These are phyloP conservation scores for Barnettozyma botsteinii DNA, from an alignment of 805 yeast genomes.

Conservation along the genomic window DNA sequence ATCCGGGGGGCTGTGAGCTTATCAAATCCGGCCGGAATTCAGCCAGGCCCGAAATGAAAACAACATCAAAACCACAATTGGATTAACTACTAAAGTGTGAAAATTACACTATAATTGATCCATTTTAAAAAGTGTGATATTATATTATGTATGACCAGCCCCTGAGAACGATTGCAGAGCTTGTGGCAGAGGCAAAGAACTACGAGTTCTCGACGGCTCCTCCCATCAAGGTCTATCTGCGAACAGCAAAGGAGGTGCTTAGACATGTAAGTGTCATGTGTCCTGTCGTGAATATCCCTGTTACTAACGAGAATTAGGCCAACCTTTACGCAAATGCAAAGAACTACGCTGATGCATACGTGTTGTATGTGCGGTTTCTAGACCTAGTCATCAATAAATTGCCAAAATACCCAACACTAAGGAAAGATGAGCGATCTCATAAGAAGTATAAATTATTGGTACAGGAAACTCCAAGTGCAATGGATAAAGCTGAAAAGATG, in stretches of 20 bases:
- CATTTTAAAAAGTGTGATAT: no score
- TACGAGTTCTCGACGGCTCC: constrained; percentile 48
- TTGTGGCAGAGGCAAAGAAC: constrained; percentile 42
- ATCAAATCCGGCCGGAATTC: constrained; percentile 1
- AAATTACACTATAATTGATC: no score
- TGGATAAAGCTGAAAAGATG: constrained; percentile 22
- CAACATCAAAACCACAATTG: background rate
- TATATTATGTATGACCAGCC: constrained; percentile 1
- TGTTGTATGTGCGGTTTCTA: constrained; percentile 52
- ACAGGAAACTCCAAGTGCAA: constrained; percentile 18
- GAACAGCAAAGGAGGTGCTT: constrained; percentile 43
- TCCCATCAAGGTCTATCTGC: constrained; percentile 49
- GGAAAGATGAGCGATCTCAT: constrained; percentile 16
- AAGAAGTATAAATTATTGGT: constrained; percentile 14
- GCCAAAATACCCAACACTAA: constrained; percentile 40
- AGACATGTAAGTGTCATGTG: constrained; percentile 31
- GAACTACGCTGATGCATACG: constrained; percentile 44
- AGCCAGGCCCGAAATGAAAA: background rate
- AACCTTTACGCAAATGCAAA: constrained; percentile 38
- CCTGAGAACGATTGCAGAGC: constrained; percentile 26
- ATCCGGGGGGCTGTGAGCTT: background rate
- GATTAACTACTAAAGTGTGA: no score
- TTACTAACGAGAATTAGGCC: constrained; percentile 28
- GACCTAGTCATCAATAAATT: constrained; percentile 48
- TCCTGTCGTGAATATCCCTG: background rate